Evolutionary conservation across 768 basidiomycete genomes (phyloP).

Genomic region (Rhizopogon vulgaris): DNA sequence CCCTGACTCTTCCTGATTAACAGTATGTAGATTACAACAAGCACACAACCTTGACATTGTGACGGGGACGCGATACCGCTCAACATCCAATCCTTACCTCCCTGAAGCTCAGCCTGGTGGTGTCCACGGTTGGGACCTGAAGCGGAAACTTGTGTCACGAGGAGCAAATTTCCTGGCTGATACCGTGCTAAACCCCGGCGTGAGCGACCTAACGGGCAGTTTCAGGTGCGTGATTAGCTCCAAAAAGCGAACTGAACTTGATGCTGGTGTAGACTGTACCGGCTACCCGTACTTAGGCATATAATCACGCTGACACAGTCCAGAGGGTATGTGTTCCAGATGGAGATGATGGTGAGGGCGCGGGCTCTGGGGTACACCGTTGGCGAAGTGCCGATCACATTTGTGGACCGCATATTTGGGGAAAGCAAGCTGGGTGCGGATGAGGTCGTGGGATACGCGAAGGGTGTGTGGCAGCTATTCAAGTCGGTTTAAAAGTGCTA

Average conservation of each 20-base stretch:
- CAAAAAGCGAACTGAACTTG: not conserved
- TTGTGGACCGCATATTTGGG: slow-evolving; percentile 90
- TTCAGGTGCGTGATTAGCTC: slow-evolving; percentile 56
- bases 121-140: slow-evolving; percentile 90
- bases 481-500: slow-evolving; percentile 46
- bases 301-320: slow-evolving; percentile 83
- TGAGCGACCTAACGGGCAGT: slow-evolving; percentile 87
- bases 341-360: slow-evolving; percentile 97
- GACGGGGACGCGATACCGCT: slow-evolving; percentile 84
- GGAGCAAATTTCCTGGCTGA: slow-evolving; percentile 90
- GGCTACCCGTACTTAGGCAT: slow-evolving; percentile 65
- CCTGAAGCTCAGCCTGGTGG: slow-evolving; percentile 68
- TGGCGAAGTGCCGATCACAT: slow-evolving; percentile 91
- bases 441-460: slow-evolving; percentile 82
- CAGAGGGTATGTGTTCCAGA: slow-evolving; percentile 94
- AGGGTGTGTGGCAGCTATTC: slow-evolving; percentile 81
- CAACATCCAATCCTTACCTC: slow-evolving; percentile 50
- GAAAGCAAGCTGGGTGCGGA: slow-evolving; percentile 88
- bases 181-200: slow-evolving; percentile 77
- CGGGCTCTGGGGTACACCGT: slow-evolving; percentile 77
- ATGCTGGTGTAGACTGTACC: slow-evolving; percentile 54
- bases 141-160: slow-evolving; percentile 79
- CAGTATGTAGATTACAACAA: slow-evolving; percentile 58
- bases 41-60: slow-evolving; percentile 89
- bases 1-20: not conserved